phyloP scores from a whole-genome alignment of 139 green algal genomes.

The Closterium sp. region DNA sequence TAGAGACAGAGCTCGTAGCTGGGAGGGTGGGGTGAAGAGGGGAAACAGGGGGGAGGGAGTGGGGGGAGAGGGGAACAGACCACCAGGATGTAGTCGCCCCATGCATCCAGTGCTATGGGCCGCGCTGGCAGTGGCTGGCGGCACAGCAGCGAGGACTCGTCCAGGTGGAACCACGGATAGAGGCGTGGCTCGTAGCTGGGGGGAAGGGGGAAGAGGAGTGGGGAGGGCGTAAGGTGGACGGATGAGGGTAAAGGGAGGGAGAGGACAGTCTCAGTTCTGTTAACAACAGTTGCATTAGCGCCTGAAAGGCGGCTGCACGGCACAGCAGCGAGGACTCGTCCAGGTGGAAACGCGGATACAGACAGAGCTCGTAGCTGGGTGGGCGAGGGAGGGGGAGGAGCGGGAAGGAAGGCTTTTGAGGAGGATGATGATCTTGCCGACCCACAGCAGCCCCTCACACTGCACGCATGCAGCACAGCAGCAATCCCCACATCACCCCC shows the following conservation, averaged over 20 bases:
- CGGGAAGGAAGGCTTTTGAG: too few relatives aligned
- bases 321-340: conserved; percentile 80
- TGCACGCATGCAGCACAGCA: too few relatives aligned
- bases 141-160: too few relatives aligned
- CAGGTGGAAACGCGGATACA: conserved; percentile 85
- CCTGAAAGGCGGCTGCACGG: too few relatives aligned
- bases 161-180: conserved; percentile 83
- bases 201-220: neutral
- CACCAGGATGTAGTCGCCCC: too few relatives aligned
- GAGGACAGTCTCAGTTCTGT: neutral
- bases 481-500: too few relatives aligned
- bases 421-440: conserved; percentile 41
- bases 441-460: conserved; percentile 49
- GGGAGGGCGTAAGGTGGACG: neutral
- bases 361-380: conserved; percentile 66
- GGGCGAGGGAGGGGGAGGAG: neutral
- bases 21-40: neutral
- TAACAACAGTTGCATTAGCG: too few relatives aligned
- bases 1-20: conserved; percentile 78
- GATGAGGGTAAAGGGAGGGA: neutral
- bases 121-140: too few relatives aligned
- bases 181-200: conserved; percentile 70
- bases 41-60: neutral
- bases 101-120: too few relatives aligned
- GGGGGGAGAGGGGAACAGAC: neutral